These are phyloP conservation scores for Triticum turgidum DNA, from an alignment of 176 grass and related monocot species.

Conservation along the genomic window DNA sequence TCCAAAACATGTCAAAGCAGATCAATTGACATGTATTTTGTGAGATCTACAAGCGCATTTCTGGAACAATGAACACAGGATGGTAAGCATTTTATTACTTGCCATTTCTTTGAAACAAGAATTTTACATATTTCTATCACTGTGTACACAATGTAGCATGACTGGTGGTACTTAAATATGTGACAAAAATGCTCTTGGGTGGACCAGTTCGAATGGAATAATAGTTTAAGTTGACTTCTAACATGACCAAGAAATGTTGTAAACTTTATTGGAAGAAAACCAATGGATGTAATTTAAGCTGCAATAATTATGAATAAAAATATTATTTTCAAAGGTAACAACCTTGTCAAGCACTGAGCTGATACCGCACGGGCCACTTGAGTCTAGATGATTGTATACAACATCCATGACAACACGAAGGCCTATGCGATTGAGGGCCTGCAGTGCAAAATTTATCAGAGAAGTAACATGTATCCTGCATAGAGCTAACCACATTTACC, in stretches of 20 bases:
- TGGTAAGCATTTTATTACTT: background rate
- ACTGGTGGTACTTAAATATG: background rate
- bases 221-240: background rate
- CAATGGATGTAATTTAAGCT: background rate
- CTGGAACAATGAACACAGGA: background rate
- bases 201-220: slow-evolving; percentile 5
- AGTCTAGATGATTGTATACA: slow-evolving; percentile 91
- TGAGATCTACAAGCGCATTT: background rate
- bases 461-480: slow-evolving; percentile 22
- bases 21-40: background rate
- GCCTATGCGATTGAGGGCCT: slow-evolving; percentile 73
- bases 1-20: background rate
- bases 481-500: background rate
- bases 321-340: slow-evolving; percentile 12
- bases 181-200: background rate
- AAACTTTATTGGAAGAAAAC: slow-evolving; percentile 8
- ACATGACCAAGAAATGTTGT: background rate
- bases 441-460: slow-evolving; percentile 42
- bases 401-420: slow-evolving; percentile 87
- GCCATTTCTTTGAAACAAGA: slow-evolving; percentile 14
- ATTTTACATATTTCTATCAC: slow-evolving; percentile 15
- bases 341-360: slow-evolving; percentile 94
- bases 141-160: background rate
- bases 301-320: background rate
- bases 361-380: slow-evolving; percentile 65